These are phyloP conservation scores for Adansonia rubrostipa DNA, from an alignment of 441 rosid genomes.

Conservation along the genomic window DNA sequence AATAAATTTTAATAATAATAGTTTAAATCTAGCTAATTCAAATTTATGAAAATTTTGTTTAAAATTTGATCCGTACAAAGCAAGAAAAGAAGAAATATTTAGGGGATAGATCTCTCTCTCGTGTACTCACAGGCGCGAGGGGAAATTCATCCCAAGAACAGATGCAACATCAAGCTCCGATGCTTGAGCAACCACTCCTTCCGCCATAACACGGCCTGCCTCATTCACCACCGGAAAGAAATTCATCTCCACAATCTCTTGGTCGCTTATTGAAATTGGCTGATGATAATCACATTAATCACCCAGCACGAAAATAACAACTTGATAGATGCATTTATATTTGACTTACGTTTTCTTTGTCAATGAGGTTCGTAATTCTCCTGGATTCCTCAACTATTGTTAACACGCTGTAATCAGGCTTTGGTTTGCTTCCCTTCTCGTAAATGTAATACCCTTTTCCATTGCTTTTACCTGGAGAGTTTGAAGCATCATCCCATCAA, in stretches of 20 bases:
- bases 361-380: not conserved
- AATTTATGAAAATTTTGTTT: too few relatives aligned
- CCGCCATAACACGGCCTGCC: conserved; percentile 85
- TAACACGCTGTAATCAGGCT: conserved; percentile 74
- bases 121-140: conserved; percentile 72
- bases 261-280: conserved; percentile 73
- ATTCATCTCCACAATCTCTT: conserved; percentile 83
- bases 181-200: conserved; percentile 76
- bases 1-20: too few relatives aligned
- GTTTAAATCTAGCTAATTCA: too few relatives aligned
- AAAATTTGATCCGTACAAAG: not conserved
- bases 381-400: conserved; percentile 75
- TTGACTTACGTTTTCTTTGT: not conserved
- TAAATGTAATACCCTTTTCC: conserved; percentile 85
- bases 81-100: not conserved
- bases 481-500: conserved; percentile 1
- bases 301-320: not conserved
- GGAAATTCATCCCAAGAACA: conserved; percentile 96
- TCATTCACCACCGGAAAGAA: conserved; percentile 91
- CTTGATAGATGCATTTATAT: not conserved
- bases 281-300: conserved; percentile 36
- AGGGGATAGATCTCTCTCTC: not conserved
- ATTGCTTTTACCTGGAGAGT: conserved; percentile 68
- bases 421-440: conserved; percentile 81
- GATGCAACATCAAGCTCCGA: conserved; percentile 94